Conservation (phyloP, 768 basidiomycete species). For the Mycena belliarum region DNA sequence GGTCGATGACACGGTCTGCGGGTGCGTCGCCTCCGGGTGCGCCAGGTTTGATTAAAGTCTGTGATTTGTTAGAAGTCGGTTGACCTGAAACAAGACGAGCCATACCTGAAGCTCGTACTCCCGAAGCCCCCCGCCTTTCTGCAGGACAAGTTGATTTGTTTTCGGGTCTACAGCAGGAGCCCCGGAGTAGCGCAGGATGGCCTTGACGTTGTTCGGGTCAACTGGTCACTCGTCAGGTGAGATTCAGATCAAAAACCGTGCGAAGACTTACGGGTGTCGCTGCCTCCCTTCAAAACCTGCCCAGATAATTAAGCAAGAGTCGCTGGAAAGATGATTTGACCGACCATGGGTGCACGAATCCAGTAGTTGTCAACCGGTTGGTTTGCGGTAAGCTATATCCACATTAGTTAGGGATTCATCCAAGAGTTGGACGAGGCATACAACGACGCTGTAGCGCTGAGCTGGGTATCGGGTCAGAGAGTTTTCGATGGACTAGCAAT, state of each 20-base stretch:
- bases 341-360: background rate
- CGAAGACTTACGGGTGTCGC: background rate
- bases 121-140: background rate
- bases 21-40: conserved; percentile 17
- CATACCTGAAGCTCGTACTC: background rate
- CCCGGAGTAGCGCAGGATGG: conserved; percentile 44
- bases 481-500: conserved; percentile 18
- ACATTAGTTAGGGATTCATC: background rate
- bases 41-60: conserved; percentile 10
- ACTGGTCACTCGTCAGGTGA: conserved; percentile 22
- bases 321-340: background rate
- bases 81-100: background rate
- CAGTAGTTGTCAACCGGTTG: background rate
- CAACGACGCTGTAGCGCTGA: conserved; percentile 14
- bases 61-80: background rate
- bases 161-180: conserved; percentile 35
- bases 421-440: background rate
- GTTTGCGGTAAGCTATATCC: background rate
- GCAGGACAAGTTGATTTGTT: no score
- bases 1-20: conserved; percentile 20
- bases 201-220: conserved; percentile 34
- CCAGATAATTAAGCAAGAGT: background rate
- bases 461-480: conserved; percentile 19
- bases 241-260: background rate
- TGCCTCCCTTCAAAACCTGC: background rate